A percentile compares a stretch with the other conserved stretches of the same genome.
Evolutionary conservation across 139 green algal genomes (phyloP).

Genomic region (Tetradesmus obliquus): DNA sequence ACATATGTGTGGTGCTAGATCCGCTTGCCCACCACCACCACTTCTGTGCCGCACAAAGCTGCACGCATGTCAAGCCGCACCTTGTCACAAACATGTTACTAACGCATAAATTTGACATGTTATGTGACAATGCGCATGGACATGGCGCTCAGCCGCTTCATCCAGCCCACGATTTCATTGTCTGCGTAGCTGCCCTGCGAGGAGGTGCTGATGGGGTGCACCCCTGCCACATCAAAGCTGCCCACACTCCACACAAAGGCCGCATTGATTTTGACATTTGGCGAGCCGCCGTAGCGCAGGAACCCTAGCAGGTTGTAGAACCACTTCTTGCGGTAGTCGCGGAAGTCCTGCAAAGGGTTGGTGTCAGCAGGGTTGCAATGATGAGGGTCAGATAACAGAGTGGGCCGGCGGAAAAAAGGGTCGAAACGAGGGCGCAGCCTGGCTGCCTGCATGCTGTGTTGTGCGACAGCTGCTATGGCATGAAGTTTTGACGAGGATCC

Average conservation of each 20-base stretch:
- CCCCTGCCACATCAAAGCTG: slow-evolving; percentile 28
- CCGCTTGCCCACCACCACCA: no score
- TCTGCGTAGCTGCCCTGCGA: slow-evolving; percentile 42
- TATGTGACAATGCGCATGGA: background rate
- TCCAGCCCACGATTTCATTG: slow-evolving; percentile 30
- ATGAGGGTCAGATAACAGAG: no score
- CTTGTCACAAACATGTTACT: background rate
- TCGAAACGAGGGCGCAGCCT: no score
- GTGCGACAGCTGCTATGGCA: no score
- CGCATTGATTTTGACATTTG: slow-evolving; percentile 11
- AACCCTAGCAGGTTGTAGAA: slow-evolving; percentile 39
- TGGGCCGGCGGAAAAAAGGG: no score
- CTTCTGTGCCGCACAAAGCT: no score
- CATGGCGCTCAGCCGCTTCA: slow-evolving; percentile 16
- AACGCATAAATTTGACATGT: no score
- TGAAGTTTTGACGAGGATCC: no score
- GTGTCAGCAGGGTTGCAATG: no score
- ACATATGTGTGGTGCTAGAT: background rate
- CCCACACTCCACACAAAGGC: slow-evolving; percentile 49
- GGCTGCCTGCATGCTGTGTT: no score
- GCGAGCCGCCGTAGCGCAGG: slow-evolving; percentile 10
- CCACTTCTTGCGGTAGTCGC: slow-evolving; percentile 20
- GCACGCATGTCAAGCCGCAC: background rate
- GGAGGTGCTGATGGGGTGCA: slow-evolving; percentile 41
- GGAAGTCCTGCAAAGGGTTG: background rate